Evolutionary conservation across 768 basidiomycete species (phyloP).

Genomic region (Suillus hirtellus): DNA sequence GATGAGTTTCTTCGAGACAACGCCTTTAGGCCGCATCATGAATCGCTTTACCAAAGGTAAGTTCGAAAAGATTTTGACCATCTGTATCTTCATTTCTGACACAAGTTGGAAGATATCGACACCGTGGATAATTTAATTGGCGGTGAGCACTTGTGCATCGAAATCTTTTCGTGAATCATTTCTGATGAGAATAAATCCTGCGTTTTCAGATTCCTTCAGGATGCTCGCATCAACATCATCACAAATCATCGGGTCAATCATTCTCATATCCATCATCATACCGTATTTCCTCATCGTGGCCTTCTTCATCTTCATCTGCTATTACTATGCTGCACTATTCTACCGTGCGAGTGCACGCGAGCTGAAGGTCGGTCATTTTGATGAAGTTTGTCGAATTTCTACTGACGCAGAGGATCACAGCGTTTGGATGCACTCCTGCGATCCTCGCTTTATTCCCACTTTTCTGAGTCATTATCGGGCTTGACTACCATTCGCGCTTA

Average conservation of each 20-base stretch:
- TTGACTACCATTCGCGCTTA: slow-evolving; percentile 88
- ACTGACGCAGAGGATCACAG: not conserved
- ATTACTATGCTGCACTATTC: slow-evolving; percentile 73
- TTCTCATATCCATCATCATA: slow-evolving; percentile 73
- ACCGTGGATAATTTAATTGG: slow-evolving; percentile 76
- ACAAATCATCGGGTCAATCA: slow-evolving; percentile 70
- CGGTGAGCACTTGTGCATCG: slow-evolving; percentile 22
- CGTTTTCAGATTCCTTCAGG: slow-evolving; percentile 59
- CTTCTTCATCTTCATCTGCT: slow-evolving; percentile 55
- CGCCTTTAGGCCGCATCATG: slow-evolving; percentile 86
- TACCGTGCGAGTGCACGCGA: slow-evolving; percentile 87
- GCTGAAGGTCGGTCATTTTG: slow-evolving; percentile 57
- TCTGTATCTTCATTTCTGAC: not conserved
- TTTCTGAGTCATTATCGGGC: slow-evolving; percentile 79
- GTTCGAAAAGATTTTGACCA: not conserved
- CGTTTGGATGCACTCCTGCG: slow-evolving; percentile 60
- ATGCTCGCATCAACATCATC: slow-evolving; percentile 67
- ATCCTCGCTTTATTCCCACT: not conserved
- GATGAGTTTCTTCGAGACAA: slow-evolving; percentile 90
- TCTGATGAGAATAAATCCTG: not conserved
- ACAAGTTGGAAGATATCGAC: slow-evolving; percentile 56
- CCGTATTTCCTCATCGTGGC: slow-evolving; percentile 88
- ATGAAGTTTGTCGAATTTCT: slow-evolving; percentile 7
- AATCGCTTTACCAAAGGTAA: slow-evolving; percentile 84
- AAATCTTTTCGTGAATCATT: not conserved